Conservation (phyloP, 2,329 filamentous ascomycete genomes). For the Trichoderma lentiforme region DNA sequence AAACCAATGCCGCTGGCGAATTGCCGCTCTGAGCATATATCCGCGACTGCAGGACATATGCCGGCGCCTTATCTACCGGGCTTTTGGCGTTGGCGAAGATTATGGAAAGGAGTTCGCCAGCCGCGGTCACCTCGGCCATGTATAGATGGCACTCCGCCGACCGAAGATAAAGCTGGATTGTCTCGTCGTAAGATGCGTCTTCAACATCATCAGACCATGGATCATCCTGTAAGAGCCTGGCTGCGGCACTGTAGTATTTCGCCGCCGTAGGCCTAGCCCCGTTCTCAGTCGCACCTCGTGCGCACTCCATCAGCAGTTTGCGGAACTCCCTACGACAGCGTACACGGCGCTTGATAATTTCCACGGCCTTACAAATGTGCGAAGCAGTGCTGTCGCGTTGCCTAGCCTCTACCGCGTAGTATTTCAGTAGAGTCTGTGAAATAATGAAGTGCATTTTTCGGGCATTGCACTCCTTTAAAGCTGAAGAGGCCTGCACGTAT, state of each 20-base stretch:
- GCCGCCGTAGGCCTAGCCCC: conserved; percentile 79
- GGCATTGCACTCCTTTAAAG: conserved; percentile 65
- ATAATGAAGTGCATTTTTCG: conserved; percentile 90
- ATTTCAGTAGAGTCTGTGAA: conserved; percentile 74
- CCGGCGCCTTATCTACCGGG: conserved; percentile 75
- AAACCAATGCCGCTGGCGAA: conserved; percentile 62
- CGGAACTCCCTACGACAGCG: conserved; percentile 63
- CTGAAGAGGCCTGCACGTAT: conserved; percentile 71
- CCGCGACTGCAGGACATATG: conserved; percentile 78
- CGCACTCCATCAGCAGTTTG: conserved; percentile 74
- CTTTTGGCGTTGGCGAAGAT: conserved; percentile 69
- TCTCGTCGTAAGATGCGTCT: conserved; percentile 84
- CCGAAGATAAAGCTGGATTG: conserved; percentile 72
- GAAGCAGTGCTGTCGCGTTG: conserved; percentile 70
- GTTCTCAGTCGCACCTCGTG: conserved; percentile 73
- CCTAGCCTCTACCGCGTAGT: conserved; percentile 58
- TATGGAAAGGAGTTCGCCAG: conserved; percentile 63
- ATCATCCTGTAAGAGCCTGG: conserved; percentile 73
- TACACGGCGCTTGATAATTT: conserved; percentile 68
- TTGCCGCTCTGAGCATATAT: conserved; percentile 75
- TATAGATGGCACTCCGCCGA: conserved; percentile 81
- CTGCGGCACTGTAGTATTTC: conserved; percentile 74
- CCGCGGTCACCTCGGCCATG: conserved; percentile 67
- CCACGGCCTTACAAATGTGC: conserved; percentile 75
- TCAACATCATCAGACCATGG: conserved; percentile 68